phyloP scores from a whole-genome alignment of 2,329 filamentous ascomycete genomes.

The Simplicillium sp. region DNA sequence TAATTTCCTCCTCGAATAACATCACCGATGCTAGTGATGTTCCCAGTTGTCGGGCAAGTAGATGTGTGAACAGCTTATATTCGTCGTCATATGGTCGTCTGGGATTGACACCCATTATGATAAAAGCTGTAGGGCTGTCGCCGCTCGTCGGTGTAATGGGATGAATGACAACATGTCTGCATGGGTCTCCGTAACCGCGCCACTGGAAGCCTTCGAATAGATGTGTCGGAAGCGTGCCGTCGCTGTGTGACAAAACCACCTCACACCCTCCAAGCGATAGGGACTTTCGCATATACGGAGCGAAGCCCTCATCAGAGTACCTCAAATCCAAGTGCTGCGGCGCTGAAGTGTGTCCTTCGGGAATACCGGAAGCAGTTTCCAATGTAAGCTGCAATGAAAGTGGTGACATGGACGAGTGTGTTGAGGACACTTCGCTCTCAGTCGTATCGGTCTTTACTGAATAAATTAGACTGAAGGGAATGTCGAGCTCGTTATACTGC shows the following conservation, averaged over 20 bases:
- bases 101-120: slow-evolving; percentile 72
- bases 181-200: slow-evolving; percentile 63
- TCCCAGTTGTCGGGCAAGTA: slow-evolving; percentile 65
- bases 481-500: slow-evolving; percentile 64
- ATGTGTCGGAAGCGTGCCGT: slow-evolving; percentile 53
- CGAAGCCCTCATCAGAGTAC: slow-evolving; percentile 62
- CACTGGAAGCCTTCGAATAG: slow-evolving; percentile 60
- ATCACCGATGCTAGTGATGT: slow-evolving; percentile 76
- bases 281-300: slow-evolving; percentile 66
- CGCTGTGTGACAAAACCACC: slow-evolving; percentile 57
- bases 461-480: slow-evolving; percentile 70
- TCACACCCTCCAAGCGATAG: slow-evolving; percentile 56
- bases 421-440: slow-evolving; percentile 63
- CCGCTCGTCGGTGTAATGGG: slow-evolving; percentile 68
- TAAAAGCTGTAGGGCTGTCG: slow-evolving; percentile 65
- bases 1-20: slow-evolving; percentile 75
- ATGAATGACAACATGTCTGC: slow-evolving; percentile 63
- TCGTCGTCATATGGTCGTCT: slow-evolving; percentile 71
- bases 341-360: slow-evolving; percentile 51
- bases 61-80: slow-evolving; percentile 67
- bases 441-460: slow-evolving; percentile 57
- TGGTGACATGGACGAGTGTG: slow-evolving; percentile 56
- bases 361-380: slow-evolving; percentile 63
- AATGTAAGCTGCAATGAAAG: slow-evolving; percentile 57
- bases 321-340: slow-evolving; percentile 57